These are phyloP conservation scores for Chrysochromulina parva DNA, from an alignment of 78 protist genomes.

Conservation along the genomic window DNA sequence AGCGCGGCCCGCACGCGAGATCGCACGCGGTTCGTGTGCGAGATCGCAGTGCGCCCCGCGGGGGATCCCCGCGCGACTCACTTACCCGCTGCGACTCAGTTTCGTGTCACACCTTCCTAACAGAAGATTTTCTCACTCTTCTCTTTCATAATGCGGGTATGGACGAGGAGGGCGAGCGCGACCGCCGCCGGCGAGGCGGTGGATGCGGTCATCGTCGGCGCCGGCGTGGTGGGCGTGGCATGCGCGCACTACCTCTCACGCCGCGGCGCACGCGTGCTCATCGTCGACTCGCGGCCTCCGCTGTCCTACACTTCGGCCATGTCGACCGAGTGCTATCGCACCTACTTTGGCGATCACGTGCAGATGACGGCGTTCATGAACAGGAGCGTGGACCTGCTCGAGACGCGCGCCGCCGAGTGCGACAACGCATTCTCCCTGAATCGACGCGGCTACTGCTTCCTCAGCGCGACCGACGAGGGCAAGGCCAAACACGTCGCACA, in stretches of 20 bases:
- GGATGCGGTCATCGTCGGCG: background rate
- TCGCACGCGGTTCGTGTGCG: no score
- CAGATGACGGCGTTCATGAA: constrained; percentile 24
- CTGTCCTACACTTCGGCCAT: background rate
- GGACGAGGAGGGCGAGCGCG: no score
- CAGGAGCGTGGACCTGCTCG: constrained; percentile 22
- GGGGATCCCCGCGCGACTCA: no score
- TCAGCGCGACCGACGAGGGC: constrained; percentile 24
- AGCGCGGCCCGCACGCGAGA: no score
- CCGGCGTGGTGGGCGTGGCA: background rate
- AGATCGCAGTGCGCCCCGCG: no score
- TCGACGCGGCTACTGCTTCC: constrained; percentile 32
- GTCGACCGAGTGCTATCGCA: constrained; percentile 43
- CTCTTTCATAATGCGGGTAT: no score
- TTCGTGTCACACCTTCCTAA: no score
- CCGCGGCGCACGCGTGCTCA: background rate
- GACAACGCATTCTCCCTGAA: constrained; percentile 12
- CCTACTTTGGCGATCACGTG: background rate
- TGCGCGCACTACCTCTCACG: constrained; percentile 8
- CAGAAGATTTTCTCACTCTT: no score
- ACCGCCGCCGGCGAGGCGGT: background rate
- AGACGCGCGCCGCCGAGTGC: background rate
- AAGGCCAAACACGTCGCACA: background rate
- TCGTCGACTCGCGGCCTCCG: constrained; percentile 11
- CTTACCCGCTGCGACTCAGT: no score